phyloP scores from a whole-genome alignment of 2,329 filamentous ascomycete species.

The Colletotrichum sp. region DNA sequence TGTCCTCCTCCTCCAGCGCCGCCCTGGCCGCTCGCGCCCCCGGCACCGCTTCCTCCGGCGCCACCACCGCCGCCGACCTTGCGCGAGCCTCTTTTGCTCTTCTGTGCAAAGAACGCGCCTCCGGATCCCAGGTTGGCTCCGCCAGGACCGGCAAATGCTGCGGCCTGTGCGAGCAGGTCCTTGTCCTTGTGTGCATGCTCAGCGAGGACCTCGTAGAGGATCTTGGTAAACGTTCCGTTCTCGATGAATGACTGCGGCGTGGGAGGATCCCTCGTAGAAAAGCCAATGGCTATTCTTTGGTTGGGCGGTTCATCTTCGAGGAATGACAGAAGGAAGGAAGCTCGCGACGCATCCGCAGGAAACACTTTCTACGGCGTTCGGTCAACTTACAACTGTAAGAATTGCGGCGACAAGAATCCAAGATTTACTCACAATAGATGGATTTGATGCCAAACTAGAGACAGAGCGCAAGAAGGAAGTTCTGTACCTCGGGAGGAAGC shows the following conservation, averaged over 20 bases:
- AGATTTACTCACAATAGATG: slow-evolving; percentile 55
- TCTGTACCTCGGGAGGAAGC: slow-evolving; percentile 23
- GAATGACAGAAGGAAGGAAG: slow-evolving; percentile 61
- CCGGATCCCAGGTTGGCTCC: slow-evolving; percentile 57
- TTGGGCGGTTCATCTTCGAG: slow-evolving; percentile 64
- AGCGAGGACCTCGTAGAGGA: slow-evolving; percentile 62
- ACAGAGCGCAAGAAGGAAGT: slow-evolving; percentile 35
- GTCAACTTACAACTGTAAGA: slow-evolving; percentile 12
- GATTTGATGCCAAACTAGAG: slow-evolving; percentile 55
- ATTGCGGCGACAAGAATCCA: not conserved
- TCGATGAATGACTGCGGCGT: slow-evolving; percentile 64
- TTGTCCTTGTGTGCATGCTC: slow-evolving; percentile 63
- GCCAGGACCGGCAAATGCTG: slow-evolving; percentile 64
- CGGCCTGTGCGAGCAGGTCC: slow-evolving; percentile 59
- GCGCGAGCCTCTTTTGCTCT: slow-evolving; percentile 35
- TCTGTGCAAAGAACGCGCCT: slow-evolving; percentile 54
- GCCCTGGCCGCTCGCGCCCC: slow-evolving; percentile 65
- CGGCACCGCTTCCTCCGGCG: slow-evolving; percentile 51
- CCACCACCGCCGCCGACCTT: slow-evolving; percentile 44
- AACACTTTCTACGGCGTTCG: slow-evolving; percentile 58
- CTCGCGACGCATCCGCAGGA: slow-evolving; percentile 48
- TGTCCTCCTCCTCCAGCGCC: slow-evolving; percentile 64
- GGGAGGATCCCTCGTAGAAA: slow-evolving; percentile 62
- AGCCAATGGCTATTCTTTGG: slow-evolving; percentile 61
- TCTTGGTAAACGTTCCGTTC: slow-evolving; percentile 63